Evolutionary conservation across 2,329 filamentous ascomycete species (phyloP).

Genomic region (Blumeria graminis): DNA sequence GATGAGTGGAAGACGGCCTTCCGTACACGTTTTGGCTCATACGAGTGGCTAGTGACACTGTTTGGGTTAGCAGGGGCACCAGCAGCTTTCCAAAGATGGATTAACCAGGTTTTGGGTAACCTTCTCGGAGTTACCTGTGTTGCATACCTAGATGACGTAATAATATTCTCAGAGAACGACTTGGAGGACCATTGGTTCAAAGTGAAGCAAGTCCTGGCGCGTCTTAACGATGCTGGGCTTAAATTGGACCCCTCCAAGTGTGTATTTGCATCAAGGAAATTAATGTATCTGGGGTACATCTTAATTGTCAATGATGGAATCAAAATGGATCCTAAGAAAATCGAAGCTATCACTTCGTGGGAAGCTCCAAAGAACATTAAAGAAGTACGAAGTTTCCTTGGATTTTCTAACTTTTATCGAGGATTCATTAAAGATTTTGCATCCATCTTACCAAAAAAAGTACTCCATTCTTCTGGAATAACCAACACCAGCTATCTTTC

Average conservation of each 20-base stretch:
- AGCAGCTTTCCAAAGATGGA: neutral
- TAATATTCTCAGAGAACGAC: neutral
- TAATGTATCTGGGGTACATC: neutral
- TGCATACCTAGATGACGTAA: slow-evolving; percentile 1
- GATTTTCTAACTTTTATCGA: neutral
- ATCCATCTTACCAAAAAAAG: neutral
- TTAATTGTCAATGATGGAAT: neutral
- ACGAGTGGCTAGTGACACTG: neutral
- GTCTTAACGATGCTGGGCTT: neutral
- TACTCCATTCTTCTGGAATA: neutral
- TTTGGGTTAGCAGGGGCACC: neutral
- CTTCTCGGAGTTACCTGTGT: neutral
- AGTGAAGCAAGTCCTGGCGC: neutral
- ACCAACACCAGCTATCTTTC: neutral
- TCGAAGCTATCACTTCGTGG: neutral
- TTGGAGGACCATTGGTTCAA: neutral
- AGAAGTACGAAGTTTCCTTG: neutral
- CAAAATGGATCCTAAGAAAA: neutral
- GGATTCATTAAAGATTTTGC: neutral
- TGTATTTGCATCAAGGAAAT: neutral
- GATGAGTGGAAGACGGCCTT: slow-evolving; percentile 1
- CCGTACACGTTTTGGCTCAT: neutral
- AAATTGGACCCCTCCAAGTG: neutral
- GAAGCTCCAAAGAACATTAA: neutral
- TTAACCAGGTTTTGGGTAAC: neutral